Conservation (phyloP, 1,139 yeast species). For the Lodderomyces elongisporus region DNA sequence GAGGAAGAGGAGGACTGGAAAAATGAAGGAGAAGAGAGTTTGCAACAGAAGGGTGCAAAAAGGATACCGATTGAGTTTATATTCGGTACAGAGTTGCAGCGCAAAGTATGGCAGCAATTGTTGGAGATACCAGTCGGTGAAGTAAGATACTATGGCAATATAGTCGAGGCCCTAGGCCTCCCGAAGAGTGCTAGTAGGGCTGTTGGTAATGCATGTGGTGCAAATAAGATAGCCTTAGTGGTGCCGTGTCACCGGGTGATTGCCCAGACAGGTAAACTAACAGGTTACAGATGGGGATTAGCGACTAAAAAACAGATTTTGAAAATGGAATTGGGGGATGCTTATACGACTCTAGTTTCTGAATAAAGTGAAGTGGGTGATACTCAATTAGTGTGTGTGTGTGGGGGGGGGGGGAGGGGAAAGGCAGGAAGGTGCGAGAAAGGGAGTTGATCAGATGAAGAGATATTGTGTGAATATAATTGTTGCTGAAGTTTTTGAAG, state of each 20-base stretch:
- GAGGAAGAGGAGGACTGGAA: no score
- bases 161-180: slow-evolving; percentile 16
- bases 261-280: slow-evolving; percentile 14
- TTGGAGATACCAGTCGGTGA: slow-evolving; percentile 14
- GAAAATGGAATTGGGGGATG: slow-evolving; percentile 8
- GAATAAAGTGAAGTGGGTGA: neutral
- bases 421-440: neutral
- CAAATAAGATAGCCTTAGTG: slow-evolving; percentile 20
- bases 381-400: neutral
- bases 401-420: slow-evolving; percentile 1
- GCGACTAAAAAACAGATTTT: slow-evolving; percentile 14
- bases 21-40: no score
- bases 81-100: slow-evolving; percentile 22
- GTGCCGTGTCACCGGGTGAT: slow-evolving; percentile 25
- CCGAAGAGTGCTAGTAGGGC: slow-evolving; percentile 17
- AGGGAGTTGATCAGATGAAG: neutral
- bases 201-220: slow-evolving; percentile 22
- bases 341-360: neutral
- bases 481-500: no score
- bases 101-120: slow-evolving; percentile 19
- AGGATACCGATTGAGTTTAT: slow-evolving; percentile 13
- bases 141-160: slow-evolving; percentile 14
- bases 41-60: no score
- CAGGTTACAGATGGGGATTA: slow-evolving; percentile 23
- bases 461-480: no score